Percentiles rank a stretch among this genome's conserved stretches.
Conservation (phyloP, 2,329 filamentous ascomycete species). For the Cordyceps tenuipes region DNA sequence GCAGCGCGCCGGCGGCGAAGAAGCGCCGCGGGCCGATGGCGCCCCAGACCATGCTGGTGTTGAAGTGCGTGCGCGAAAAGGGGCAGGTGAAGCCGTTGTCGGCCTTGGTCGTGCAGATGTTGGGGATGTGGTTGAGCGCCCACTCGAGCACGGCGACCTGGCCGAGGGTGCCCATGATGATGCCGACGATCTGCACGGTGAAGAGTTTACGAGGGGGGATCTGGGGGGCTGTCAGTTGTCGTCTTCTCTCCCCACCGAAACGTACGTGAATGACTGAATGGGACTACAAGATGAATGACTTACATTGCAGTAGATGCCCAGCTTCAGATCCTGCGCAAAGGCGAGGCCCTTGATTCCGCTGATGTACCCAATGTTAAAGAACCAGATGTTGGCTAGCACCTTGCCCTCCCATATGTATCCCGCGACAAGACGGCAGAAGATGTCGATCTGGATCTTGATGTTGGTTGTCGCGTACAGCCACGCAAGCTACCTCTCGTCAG, state of each 20-base stretch:
- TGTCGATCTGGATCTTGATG: constrained; percentile 35
- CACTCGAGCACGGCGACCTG: constrained; percentile 33
- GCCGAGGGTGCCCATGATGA: constrained; percentile 34
- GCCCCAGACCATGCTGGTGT: constrained; percentile 48
- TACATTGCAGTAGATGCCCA: constrained; percentile 33
- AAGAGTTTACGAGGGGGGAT: constrained; percentile 38
- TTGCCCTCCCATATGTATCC: constrained; percentile 38
- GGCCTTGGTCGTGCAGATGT: constrained; percentile 38
- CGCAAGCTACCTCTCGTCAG: constrained; percentile 18
- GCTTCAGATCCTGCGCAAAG: constrained; percentile 37
- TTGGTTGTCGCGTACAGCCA: constrained; percentile 33
- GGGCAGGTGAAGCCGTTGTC: constrained; percentile 37
- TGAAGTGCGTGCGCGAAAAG: constrained; percentile 36
- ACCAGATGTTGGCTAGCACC: constrained; percentile 30
- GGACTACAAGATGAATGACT: too few relatives aligned
- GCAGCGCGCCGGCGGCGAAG: constrained; percentile 42
- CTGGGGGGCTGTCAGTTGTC: constrained; percentile 17
- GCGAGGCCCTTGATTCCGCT: constrained; percentile 32
- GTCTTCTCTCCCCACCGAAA: too few relatives aligned
- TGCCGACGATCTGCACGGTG: constrained; percentile 33
- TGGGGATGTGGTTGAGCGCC: constrained; percentile 36
- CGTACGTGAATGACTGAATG: too few relatives aligned
- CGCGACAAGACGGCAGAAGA: constrained; percentile 35
- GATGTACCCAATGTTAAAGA: constrained; percentile 32
- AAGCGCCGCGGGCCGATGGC: constrained; percentile 47